These are phyloP conservation scores for Russula ochroleuca DNA, from an alignment of 768 basidiomycete genomes.

Conservation along the genomic window DNA sequence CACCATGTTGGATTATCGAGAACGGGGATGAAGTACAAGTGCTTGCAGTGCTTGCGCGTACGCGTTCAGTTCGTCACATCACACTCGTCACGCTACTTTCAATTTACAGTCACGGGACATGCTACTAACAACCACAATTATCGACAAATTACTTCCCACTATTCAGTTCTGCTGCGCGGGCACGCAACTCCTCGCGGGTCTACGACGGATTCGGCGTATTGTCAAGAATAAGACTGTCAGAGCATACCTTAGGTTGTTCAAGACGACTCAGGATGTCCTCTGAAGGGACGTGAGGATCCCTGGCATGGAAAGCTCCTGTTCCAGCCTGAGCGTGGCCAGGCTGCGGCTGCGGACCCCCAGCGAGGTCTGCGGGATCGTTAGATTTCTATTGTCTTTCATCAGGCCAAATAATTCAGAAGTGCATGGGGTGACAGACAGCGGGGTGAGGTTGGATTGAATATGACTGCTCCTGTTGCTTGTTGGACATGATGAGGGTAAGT, in stretches of 20 bases:
- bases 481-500: neutral
- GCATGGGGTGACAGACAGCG: slow-evolving; percentile 22
- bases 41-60: slow-evolving; percentile 22
- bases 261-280: slow-evolving; percentile 41
- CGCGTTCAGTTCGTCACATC: slow-evolving; percentile 16
- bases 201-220: slow-evolving; percentile 26
- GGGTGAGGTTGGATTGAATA: slow-evolving; percentile 39
- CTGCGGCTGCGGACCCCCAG: slow-evolving; percentile 32
- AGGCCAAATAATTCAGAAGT: neutral
- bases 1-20: slow-evolving; percentile 22
- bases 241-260: slow-evolving; percentile 45
- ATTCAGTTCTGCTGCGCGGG: slow-evolving; percentile 47
- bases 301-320: slow-evolving; percentile 40
- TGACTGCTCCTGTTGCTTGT: slow-evolving; percentile 29
- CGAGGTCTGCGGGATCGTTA: slow-evolving; percentile 52
- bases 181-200: slow-evolving; percentile 51
- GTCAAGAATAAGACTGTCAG: too few relatives aligned
- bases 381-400: slow-evolving; percentile 40
- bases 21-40: neutral
- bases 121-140: neutral
- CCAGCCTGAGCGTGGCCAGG: slow-evolving; percentile 36
- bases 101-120: neutral
- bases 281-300: slow-evolving; percentile 48
- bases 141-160: neutral
- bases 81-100: slow-evolving; percentile 1